Conservation (phyloP, 2,329 filamentous ascomycete genomes). For the Arthrobotrys megalospora region DNA sequence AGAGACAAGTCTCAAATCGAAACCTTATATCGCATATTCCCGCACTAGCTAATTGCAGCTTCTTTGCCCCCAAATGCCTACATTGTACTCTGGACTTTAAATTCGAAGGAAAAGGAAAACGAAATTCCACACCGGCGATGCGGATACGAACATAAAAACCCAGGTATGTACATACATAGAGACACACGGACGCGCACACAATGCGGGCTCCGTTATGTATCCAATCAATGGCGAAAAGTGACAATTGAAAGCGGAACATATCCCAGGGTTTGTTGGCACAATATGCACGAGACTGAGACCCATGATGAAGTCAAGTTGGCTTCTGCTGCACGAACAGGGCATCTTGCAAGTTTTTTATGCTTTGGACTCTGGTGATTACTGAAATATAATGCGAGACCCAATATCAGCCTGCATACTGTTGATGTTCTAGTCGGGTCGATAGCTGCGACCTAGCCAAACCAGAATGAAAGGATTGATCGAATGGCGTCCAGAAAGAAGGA, state of each 20-base stretch:
- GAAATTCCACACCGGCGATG: neutral
- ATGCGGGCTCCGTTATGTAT: constrained; percentile 3
- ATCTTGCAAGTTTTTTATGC: constrained; percentile 47
- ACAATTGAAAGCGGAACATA: constrained; percentile 26
- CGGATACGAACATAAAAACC: constrained; percentile 12
- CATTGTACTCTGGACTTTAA: neutral
- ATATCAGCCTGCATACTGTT: constrained; percentile 55
- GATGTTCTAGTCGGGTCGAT: constrained; percentile 59
- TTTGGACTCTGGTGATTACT: constrained; percentile 45
- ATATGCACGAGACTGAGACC: constrained; percentile 48
- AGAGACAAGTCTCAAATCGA: constrained; percentile 55
- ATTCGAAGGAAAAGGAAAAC: constrained; percentile 2
- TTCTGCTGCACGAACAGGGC: constrained; percentile 43
- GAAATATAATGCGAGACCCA: constrained; percentile 50
- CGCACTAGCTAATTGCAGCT: constrained; percentile 40
- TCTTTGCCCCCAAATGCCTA: constrained; percentile 4
- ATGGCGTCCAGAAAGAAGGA: constrained; percentile 18
- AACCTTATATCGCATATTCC: constrained; percentile 38
- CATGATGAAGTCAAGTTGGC: constrained; percentile 48
- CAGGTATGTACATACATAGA: neutral
- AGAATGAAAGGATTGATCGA: constrained; percentile 34
- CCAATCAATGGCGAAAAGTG: constrained; percentile 11
- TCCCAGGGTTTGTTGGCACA: constrained; percentile 36
- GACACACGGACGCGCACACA: constrained; percentile 2
- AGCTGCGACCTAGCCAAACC: constrained; percentile 31